phyloP scores from a whole-genome alignment of 192 early-diverging fungal genomes.

The Obelidium mucronatum region DNA sequence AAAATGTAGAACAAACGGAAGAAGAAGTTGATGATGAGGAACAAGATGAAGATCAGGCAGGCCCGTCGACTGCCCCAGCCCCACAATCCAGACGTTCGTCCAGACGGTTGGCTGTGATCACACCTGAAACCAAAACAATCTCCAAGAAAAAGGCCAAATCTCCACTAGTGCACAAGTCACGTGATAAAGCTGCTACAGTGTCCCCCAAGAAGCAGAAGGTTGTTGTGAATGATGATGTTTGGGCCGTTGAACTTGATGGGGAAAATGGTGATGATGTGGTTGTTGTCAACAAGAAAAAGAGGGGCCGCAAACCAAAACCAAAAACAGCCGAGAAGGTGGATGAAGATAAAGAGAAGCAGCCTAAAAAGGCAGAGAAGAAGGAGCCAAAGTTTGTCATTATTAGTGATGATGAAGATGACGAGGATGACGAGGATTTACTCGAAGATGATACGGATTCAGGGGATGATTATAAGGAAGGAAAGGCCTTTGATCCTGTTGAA shows the following conservation, averaged over 20 bases:
- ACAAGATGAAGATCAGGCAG: too few relatives aligned
- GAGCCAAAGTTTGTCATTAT: constrained; percentile 1
- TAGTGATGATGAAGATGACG: constrained; percentile 12
- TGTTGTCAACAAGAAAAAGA: not conserved
- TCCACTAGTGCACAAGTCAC: not conserved
- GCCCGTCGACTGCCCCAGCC: too few relatives aligned
- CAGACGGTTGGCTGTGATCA: too few relatives aligned
- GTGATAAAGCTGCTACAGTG: not conserved
- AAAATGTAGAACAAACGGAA: not conserved
- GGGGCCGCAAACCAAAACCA: not conserved
- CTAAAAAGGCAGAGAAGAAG: not conserved
- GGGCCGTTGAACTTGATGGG: not conserved
- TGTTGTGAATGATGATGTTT: too few relatives aligned
- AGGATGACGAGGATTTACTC: not conserved
- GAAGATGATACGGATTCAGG: not conserved
- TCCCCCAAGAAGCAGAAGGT: too few relatives aligned
- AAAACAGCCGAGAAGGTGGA: not conserved
- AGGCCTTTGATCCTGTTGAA: not conserved
- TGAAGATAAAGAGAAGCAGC: not conserved
- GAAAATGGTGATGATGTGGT: not conserved
- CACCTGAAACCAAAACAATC: not conserved
- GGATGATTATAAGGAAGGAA: constrained; percentile 4
- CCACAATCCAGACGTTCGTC: too few relatives aligned
- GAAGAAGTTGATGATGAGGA: too few relatives aligned
- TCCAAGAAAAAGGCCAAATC: not conserved